These are phyloP conservation scores for Calendula officinalis DNA, from an alignment of 129 eudicot genomes.

Conservation along the genomic window DNA sequence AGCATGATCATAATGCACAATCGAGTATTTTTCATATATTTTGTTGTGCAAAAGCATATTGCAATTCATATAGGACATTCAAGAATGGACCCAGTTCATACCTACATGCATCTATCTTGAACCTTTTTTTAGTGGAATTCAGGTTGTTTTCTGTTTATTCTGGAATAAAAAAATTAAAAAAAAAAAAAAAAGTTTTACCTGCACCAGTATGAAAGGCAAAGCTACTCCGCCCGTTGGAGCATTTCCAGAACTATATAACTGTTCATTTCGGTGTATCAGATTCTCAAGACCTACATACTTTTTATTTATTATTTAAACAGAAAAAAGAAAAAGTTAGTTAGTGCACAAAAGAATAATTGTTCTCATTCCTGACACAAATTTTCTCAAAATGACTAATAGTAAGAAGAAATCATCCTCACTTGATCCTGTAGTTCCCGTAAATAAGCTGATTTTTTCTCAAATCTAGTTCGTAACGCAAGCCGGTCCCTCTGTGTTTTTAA, in stretches of 20 bases:
- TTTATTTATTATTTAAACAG: neutral
- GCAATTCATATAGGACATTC: neutral
- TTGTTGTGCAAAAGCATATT: neutral
- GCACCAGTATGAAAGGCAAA: constrained; percentile 66
- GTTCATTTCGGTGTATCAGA: constrained; percentile 60
- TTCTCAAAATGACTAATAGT: constrained; percentile 1
- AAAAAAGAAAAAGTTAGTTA: constrained; percentile 16
- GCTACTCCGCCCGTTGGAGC: constrained; percentile 66
- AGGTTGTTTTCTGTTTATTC: constrained; percentile 2
- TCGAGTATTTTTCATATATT: constrained; percentile 8
- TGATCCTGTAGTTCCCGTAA: constrained; percentile 62
- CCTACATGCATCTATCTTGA: neutral
- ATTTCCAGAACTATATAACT: constrained; percentile 50
- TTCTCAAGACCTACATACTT: constrained; percentile 65
- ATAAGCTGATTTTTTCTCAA: constrained; percentile 58
- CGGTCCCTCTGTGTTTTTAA: constrained; percentile 44
- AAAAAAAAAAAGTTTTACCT: constrained; percentile 38
- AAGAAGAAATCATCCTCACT: constrained; percentile 35
- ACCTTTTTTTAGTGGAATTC: neutral
- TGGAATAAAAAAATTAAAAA: neutral
- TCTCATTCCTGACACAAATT: constrained; percentile 21
- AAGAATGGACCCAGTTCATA: neutral
- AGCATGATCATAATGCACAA: neutral
- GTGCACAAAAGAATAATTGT: constrained; percentile 16
- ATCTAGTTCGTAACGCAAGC: constrained; percentile 41